These are phyloP conservation scores for Wickerhamiella kurtzmanii DNA, from an alignment of 805 yeast genomes.

Conservation along the genomic window DNA sequence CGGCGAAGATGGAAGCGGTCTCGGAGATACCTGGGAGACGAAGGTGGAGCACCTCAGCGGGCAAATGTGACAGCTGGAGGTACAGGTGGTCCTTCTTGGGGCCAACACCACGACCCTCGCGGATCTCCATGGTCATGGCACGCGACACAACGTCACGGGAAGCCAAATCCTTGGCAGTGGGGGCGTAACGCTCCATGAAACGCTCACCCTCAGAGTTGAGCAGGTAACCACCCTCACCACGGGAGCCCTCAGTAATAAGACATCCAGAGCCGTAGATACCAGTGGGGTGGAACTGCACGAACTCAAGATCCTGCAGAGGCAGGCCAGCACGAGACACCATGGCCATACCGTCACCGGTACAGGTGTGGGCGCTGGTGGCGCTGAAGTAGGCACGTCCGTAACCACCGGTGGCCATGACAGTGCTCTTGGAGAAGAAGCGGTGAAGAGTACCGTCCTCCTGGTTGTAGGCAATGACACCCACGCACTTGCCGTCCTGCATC, in stretches of 20 bases:
- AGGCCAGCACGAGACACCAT: constrained; percentile 98
- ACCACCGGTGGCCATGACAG: constrained; percentile 97
- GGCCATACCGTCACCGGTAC: constrained; percentile 98
- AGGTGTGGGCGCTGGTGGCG: constrained; percentile 97
- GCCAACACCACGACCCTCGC: constrained; percentile 99
- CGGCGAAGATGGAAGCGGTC: constrained; percentile 96
- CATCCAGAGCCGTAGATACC: constrained; percentile 99
- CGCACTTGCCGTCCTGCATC: constrained; percentile 91
- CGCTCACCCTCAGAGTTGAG: constrained; percentile 97
- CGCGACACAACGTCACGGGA: constrained; percentile 97
- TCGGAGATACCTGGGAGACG: constrained; percentile 98
- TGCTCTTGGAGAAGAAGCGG: constrained; percentile 93
- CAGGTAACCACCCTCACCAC: constrained; percentile 99
- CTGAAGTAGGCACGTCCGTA: constrained; percentile 97
- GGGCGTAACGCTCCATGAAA: constrained; percentile 99
- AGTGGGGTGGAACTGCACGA: constrained; percentile 97
- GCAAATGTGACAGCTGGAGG: constrained; percentile 88
- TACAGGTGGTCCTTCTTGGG: constrained; percentile 88
- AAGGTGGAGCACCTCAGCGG: constrained; percentile 81
- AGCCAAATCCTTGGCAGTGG: constrained; percentile 95
- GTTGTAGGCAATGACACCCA: constrained; percentile 94
- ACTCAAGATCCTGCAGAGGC: constrained; percentile 94
- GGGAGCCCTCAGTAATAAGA: constrained; percentile 97
- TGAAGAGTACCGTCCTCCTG: constrained; percentile 98
- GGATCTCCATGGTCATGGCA: constrained; percentile 96